These are phyloP conservation scores for Hebeloma cylindrosporum DNA, from an alignment of 768 basidiomycete species.

Conservation along the genomic window DNA sequence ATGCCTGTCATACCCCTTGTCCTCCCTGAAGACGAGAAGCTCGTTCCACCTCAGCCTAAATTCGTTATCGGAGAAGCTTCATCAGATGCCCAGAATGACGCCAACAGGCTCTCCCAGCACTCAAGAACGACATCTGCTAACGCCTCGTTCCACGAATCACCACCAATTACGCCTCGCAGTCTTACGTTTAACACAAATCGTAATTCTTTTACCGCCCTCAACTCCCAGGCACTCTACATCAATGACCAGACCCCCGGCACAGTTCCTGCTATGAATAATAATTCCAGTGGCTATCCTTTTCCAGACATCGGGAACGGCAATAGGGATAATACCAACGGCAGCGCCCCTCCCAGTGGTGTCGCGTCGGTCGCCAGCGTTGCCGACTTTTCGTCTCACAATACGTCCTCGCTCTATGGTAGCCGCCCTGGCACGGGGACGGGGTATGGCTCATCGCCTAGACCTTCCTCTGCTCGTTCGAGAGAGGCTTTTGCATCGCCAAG, in stretches of 20 bases:
- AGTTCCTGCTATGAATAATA: constrained; percentile 20
- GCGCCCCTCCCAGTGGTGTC: constrained; percentile 33
- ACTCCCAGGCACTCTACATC: constrained; percentile 45
- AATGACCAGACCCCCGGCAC: constrained; percentile 29
- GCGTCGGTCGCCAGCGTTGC: constrained; percentile 41
- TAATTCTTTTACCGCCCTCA: constrained; percentile 50
- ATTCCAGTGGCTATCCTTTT: constrained; percentile 32
- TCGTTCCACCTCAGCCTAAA: constrained; percentile 33
- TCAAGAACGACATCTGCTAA: constrained; percentile 35
- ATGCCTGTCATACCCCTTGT: constrained; percentile 24
- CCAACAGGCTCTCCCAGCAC: constrained; percentile 27
- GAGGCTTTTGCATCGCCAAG: constrained; percentile 62
- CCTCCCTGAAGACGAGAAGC: constrained; percentile 28
- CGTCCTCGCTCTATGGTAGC: constrained; percentile 38
- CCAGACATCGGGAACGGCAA: constrained; percentile 28
- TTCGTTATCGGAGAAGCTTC: constrained; percentile 28
- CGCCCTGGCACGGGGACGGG: constrained; percentile 35
- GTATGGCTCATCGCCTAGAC: constrained; percentile 31
- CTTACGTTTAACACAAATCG: constrained; percentile 42
- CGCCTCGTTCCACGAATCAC: constrained; percentile 34
- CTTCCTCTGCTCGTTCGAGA: constrained; percentile 43
- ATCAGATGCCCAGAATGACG: constrained; percentile 32
- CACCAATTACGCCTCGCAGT: constrained; percentile 43
- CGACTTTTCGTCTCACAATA: constrained; percentile 43
- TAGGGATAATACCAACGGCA: no score